These are phyloP conservation scores for Ascosphaera apis DNA, from an alignment of 2,329 filamentous ascomycete genomes.

Conservation along the genomic window DNA sequence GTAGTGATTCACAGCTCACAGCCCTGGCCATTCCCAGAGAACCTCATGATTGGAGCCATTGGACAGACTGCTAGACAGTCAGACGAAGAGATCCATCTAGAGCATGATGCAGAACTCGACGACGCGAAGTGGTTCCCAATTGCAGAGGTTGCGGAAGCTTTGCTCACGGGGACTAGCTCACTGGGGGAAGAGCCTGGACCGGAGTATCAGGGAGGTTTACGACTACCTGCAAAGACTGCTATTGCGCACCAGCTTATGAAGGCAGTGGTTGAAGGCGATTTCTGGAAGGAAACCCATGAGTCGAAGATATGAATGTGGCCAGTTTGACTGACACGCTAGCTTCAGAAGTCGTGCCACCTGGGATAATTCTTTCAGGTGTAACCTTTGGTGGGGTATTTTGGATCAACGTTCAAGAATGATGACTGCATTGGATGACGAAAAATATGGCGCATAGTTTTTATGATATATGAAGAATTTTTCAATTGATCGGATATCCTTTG, in stretches of 20 bases:
- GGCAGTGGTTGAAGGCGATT: slow-evolving; percentile 51
- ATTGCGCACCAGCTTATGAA: slow-evolving; percentile 78
- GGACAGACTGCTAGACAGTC: slow-evolving; percentile 54
- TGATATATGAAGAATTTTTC: too few species aligned
- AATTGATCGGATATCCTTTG: too few species aligned
- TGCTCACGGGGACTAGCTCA: slow-evolving; percentile 42
- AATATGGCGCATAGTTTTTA: too few species aligned
- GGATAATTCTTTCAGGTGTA: not conserved
- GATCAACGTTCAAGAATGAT: not conserved
- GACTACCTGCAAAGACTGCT: slow-evolving; percentile 63
- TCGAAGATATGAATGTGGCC: slow-evolving; percentile 22
- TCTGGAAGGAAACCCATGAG: slow-evolving; percentile 35
- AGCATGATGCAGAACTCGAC: slow-evolving; percentile 79
- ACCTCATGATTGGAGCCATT: slow-evolving; percentile 69
- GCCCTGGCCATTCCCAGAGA: slow-evolving; percentile 71
- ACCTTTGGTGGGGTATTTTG: not conserved
- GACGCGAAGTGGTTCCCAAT: slow-evolving; percentile 71
- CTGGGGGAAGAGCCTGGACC: slow-evolving; percentile 40
- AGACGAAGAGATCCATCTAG: slow-evolving; percentile 59
- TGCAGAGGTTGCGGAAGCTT: slow-evolving; percentile 55
- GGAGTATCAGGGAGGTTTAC: slow-evolving; percentile 53
- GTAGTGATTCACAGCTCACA: slow-evolving; percentile 68
- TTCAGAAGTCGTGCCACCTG: too few species aligned
- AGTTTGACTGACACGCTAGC: too few species aligned
- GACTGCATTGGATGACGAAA: not conserved